phyloP scores from a whole-genome alignment of 106 monocot genomes.

The Agapanthus africanus region DNA sequence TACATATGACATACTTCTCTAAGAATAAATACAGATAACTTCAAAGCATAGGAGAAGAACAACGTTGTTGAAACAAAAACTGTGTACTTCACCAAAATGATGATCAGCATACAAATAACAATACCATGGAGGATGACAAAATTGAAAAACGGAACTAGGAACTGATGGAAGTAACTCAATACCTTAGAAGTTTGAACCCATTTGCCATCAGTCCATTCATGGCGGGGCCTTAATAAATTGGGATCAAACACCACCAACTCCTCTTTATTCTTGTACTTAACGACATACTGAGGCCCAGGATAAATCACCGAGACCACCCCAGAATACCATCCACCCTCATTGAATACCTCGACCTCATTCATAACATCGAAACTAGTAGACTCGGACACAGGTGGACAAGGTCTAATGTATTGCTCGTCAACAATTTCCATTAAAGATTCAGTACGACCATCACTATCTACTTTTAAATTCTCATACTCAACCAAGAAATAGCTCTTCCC shows the following conservation, averaged over 20 bases:
- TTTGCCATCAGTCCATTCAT: slow-evolving; percentile 17
- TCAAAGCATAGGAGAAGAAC: neutral
- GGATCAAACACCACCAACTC: slow-evolving; percentile 11
- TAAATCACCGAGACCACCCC: slow-evolving; percentile 12
- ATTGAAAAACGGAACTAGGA: neutral
- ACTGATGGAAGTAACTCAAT: neutral
- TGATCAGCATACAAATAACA: no score
- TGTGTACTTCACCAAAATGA: neutral
- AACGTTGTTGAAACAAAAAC: neutral
- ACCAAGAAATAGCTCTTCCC: slow-evolving; percentile 21
- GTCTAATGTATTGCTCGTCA: slow-evolving; percentile 27
- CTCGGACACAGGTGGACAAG: neutral
- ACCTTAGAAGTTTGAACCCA: slow-evolving; percentile 19
- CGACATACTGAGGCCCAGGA: slow-evolving; percentile 10
- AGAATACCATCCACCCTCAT: slow-evolving; percentile 22
- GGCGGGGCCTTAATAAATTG: slow-evolving; percentile 12
- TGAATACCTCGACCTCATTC: slow-evolving; percentile 32
- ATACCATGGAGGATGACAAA: neutral
- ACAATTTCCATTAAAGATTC: slow-evolving; percentile 20
- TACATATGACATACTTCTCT: no score
- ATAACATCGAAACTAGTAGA: neutral
- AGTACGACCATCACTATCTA: neutral
- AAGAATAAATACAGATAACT: neutral
- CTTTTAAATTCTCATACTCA: slow-evolving; percentile 15
- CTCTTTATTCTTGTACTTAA: slow-evolving; percentile 8